phyloP scores from a whole-genome alignment of 2,329 filamentous ascomycete species.

The Paecilomyces fulvus region DNA sequence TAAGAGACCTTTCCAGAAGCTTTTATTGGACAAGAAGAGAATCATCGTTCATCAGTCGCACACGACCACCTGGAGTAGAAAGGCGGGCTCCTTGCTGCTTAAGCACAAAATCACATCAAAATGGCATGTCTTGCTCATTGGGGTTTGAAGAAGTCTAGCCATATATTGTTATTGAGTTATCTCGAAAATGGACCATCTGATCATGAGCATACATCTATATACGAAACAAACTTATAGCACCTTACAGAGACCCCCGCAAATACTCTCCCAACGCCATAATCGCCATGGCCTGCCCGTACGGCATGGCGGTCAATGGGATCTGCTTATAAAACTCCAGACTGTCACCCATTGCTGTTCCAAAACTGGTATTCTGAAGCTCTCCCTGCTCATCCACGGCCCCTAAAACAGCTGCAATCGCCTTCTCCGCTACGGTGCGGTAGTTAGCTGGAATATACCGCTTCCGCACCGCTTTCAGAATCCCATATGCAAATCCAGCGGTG shows the following conservation, averaged over 20 bases:
- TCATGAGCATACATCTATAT: background rate
- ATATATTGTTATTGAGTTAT: background rate
- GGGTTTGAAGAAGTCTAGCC: too few relatives aligned
- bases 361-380: conserved; percentile 65
- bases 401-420: conserved; percentile 59
- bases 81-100: too few relatives aligned
- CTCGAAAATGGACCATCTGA: background rate
- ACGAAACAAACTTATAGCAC: background rate
- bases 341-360: conserved; percentile 70
- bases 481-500: conserved; percentile 72
- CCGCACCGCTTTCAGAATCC: conserved; percentile 64
- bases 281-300: conserved; percentile 76
- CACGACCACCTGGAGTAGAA: too few relatives aligned
- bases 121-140: too few relatives aligned
- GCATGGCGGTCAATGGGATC: conserved; percentile 71
- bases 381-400: conserved; percentile 57
- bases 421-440: conserved; percentile 54
- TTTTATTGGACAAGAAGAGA: too few relatives aligned
- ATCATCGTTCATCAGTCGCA: too few relatives aligned
- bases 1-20: too few relatives aligned
- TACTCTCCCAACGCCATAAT: conserved; percentile 75
- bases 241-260: conserved; percentile 50
- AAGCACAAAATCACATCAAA: too few relatives aligned
- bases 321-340: conserved; percentile 68
- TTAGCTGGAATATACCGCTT: conserved; percentile 59